phyloP scores from a whole-genome alignment of 2,329 filamentous ascomycete genomes.

The Colletotrichum sp. region DNA sequence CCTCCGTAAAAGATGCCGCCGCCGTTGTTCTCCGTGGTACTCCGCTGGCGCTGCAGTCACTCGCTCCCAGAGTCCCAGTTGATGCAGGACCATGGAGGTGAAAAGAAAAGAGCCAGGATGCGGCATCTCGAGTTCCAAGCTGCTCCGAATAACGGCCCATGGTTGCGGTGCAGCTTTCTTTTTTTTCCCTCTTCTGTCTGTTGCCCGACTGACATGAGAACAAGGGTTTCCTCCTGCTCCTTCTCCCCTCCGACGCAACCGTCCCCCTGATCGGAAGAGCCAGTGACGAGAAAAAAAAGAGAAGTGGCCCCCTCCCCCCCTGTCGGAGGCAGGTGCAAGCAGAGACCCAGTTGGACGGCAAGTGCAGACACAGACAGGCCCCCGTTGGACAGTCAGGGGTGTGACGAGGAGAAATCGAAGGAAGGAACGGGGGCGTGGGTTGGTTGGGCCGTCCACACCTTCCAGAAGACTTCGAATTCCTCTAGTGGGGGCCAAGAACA shows the following conservation, averaged over 20 bases:
- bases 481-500: not conserved
- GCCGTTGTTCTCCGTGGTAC: not conserved
- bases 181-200: not conserved
- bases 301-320: not conserved
- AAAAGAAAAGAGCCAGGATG: not conserved
- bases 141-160: constrained; percentile 4
- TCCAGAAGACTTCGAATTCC: constrained; percentile 16
- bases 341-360: constrained; percentile 3
- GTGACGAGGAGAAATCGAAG: not conserved
- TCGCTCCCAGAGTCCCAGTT: not conserved
- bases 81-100: not conserved
- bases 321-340: not conserved
- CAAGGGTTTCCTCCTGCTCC: not conserved
- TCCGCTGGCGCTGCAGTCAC: not conserved
- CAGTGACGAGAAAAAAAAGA: not conserved
- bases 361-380: not conserved
- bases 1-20: not conserved
- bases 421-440: not conserved
- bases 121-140: not conserved
- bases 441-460: constrained; percentile 1
- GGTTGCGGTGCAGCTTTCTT: not conserved
- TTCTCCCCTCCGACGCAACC: not conserved
- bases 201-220: not conserved
- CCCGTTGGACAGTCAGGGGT: not conserved
- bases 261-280: not conserved